Base-by-base conservation (phyloP, 441 rosid genomes). In the Capsella rubella region DNA sequence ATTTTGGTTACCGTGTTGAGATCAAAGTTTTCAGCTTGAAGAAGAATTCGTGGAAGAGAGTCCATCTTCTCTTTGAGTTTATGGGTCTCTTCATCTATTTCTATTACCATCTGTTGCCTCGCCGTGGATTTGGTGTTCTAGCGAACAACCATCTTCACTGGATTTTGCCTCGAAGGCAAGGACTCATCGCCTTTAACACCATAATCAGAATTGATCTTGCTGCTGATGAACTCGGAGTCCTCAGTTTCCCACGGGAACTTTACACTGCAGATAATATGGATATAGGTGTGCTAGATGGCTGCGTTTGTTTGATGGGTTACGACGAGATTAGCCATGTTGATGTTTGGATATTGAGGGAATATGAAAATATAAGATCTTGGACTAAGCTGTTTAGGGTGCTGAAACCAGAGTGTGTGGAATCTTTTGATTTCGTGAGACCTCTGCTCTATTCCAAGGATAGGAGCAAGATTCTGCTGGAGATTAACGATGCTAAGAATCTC, bases 321-420 rank as follows among this genome's bases (percentile, higher is more conserved):
- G 28, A 64, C 15, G 69, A 29, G 28, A 70, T 68, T 53, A 67
- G 32, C 9, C 28, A 34, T 32, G 74, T 79, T 53, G 89, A 85
- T 65, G 73, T 90, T 51, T 87, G 93, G 93, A 32, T 87, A 32
- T 79, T 82, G 97, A 80, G 52, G 65, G 88, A 86, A 18, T 86
- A 86, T 42, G 81, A 86, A 1, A 74, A 71, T 10, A 77, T 49
- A 60, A 80, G 45, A 1, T 83, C 96, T 46, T 90, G 96, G 93
- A 45, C 8, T 63, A 85, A 73, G 81, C 5, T 87, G 75, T 82
- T 83, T 51, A 79, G 79, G 0, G 72, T 87, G 59, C 52, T 60
- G 0, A 62, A 50, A 25, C 39, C 83, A 2, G 80, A 74, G 71
- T 54, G 58, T 11, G 62, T 78, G 0, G 67, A 68, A 21, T 35